These are phyloP conservation scores for Hymenoscyphus repandus DNA, from an alignment of 2,329 filamentous ascomycete genomes.

Conservation along the genomic window DNA sequence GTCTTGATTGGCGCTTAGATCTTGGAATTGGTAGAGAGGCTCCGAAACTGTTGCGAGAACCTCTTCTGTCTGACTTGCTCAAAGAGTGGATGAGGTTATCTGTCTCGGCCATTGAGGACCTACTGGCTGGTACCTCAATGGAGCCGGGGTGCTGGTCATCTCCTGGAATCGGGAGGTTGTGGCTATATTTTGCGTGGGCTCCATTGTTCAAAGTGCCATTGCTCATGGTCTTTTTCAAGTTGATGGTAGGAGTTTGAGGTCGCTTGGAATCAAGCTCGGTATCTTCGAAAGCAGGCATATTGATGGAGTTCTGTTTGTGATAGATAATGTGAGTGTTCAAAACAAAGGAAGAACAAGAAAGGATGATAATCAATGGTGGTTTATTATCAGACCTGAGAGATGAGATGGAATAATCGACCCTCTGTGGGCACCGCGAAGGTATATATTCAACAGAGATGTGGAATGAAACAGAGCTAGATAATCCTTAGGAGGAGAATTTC, in stretches of 20 bases:
- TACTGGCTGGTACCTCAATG: slow-evolving; percentile 65
- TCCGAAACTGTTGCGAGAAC: slow-evolving; percentile 72
- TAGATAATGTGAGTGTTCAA: slow-evolving; percentile 3
- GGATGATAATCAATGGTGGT: neutral
- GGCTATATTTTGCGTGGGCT: slow-evolving; percentile 5
- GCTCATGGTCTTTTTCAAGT: slow-evolving; percentile 20
- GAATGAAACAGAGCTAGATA: slow-evolving; percentile 26
- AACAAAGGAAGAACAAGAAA: too few relatives aligned
- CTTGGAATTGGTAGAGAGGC: slow-evolving; percentile 67
- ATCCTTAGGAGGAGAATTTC: slow-evolving; percentile 13
- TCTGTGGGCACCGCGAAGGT: slow-evolving; percentile 9
- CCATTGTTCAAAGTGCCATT: slow-evolving; percentile 13
- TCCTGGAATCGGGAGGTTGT: slow-evolving; percentile 37
- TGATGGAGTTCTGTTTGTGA: slow-evolving; percentile 26
- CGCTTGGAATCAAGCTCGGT: slow-evolving; percentile 39
- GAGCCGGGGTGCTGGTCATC: slow-evolving; percentile 38
- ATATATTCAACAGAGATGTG: slow-evolving; percentile 23
- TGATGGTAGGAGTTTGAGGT: slow-evolving; percentile 14
- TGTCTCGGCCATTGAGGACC: slow-evolving; percentile 64
- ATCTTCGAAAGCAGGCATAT: slow-evolving; percentile 57
- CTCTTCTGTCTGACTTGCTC: slow-evolving; percentile 58
- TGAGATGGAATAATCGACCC: neutral
- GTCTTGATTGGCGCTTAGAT: slow-evolving; percentile 62
- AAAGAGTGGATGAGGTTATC: slow-evolving; percentile 68
- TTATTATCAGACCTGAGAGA: neutral